Evolutionary conservation across 176 grass and related monocot species (phyloP).

Genomic region (Phyllostachys edulis): DNA sequence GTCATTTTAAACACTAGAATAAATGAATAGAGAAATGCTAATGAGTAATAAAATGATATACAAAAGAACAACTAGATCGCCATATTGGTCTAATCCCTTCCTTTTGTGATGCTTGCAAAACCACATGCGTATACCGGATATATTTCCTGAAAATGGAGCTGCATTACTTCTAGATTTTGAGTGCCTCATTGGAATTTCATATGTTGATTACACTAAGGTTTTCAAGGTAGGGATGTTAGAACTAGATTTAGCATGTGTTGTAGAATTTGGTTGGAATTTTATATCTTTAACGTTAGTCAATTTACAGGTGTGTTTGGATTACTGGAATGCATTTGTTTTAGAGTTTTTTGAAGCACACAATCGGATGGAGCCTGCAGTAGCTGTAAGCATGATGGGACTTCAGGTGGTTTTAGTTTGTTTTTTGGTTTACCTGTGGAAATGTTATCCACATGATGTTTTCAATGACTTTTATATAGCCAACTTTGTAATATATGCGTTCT

Average conservation of each 20-base stretch:
- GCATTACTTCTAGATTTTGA: slow-evolving; percentile 84
- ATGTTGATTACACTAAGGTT: slow-evolving; percentile 98
- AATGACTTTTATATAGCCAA: neutral
- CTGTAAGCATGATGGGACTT: slow-evolving; percentile 90
- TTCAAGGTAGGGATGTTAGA: slow-evolving; percentile 74
- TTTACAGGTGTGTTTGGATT: slow-evolving; percentile 93
- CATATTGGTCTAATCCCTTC: slow-evolving; percentile 13
- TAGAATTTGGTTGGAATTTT: neutral
- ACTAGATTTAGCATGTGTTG: slow-evolving; percentile 20
- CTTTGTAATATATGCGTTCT: neutral
- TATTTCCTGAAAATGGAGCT: slow-evolving; percentile 73
- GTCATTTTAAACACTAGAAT: neutral
- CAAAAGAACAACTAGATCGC: neutral
- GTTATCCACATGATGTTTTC: neutral
- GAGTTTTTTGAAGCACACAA: slow-evolving; percentile 97
- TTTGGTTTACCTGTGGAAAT: neutral
- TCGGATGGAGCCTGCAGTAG: slow-evolving; percentile 76
- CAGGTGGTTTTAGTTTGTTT: slow-evolving; percentile 52
- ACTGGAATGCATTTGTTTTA: slow-evolving; percentile 94
- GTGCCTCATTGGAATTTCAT: slow-evolving; percentile 96
- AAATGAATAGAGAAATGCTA: neutral
- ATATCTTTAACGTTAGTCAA: neutral
- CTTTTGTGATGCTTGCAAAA: too few species aligned
- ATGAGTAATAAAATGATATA: neutral
- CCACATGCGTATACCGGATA: slow-evolving; percentile 86